Evolutionary conservation across 2,329 filamentous ascomycete genomes (phyloP), one percentile per base, ranked within the genome.

Genomic region (Sporothrix humicola): DNA sequence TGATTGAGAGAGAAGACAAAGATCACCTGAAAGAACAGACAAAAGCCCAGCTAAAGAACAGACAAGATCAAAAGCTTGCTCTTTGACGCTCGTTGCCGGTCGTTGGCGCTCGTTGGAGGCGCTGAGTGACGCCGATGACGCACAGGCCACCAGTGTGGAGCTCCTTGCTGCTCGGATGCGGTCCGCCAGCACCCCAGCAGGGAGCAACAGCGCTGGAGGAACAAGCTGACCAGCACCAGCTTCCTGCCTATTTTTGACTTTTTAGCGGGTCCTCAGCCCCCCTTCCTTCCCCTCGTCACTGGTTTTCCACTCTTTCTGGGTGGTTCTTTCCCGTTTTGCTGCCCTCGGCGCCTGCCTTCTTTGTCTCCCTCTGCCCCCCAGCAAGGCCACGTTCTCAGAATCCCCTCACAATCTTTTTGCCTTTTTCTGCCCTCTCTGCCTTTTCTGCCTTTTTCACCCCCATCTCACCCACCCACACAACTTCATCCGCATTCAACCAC

Each of bases 101-200:
- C 3, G 23, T 1, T 26, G 23, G 23, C 52, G 56, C 44, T 42
- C 31, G 4, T 37, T 37, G 44, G 58, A 31, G 70, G 46, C 58
- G 71, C 71, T 68, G 59, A 68, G 61, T 72, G 71, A 52, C 71
- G 63, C 50, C 65, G 46, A 73, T 73, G 72, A 73, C 72, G 72
- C 72, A 73, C 65, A 72, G 71, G 71, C 71, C 71, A 72, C 37
- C 20, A 54, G 17, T 59, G 50, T 72, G 63, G 71, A 59, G 50
- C 68, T 26, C 6, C n/a, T 17, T 23, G 17, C 66, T 69, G 7
- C 15, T 42, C 48, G 48, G 37, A 46, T 46, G 61, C 42, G 61
- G 61, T 9, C 61, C 61, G 61, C 61, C 61, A 48, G 48, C 15
- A 52, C 5, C 12, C 48, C 48, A 52, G 48, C 48, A 52, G 13